Conservation (phyloP, 495 filamentous ascomycete genomes). For the Penicillium atrosanguineum region DNA sequence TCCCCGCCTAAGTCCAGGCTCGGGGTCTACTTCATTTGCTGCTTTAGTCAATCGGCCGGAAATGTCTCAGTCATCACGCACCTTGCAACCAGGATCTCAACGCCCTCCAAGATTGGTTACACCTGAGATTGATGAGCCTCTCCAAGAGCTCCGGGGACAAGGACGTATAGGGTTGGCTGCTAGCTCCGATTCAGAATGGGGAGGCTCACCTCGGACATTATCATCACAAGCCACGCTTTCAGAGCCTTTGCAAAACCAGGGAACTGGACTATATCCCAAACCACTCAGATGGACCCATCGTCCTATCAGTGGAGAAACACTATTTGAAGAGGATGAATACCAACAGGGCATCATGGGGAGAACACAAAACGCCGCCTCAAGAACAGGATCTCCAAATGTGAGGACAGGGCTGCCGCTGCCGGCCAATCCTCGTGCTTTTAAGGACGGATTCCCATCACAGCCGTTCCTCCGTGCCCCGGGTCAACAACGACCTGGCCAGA, state of each 20-base stretch:
- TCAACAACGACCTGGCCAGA: background rate
- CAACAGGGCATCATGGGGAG: constrained; percentile 4
- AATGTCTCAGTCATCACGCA: constrained; percentile 10
- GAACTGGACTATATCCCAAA: constrained; percentile 32
- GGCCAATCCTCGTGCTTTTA: constrained; percentile 38
- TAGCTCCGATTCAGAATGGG: constrained; percentile 33
- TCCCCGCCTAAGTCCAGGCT: constrained; percentile 12
- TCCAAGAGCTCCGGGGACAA: background rate
- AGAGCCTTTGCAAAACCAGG: constrained; percentile 29
- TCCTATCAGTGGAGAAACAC: constrained; percentile 32
- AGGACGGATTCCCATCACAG: constrained; percentile 24
- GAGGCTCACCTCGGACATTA: constrained; percentile 22
- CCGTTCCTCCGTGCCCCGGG: constrained; percentile 10
- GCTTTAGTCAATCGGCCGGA: constrained; percentile 1
- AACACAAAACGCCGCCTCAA: background rate
- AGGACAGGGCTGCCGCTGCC: constrained; percentile 38
- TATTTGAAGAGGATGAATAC: constrained; percentile 41
- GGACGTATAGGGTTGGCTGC: constrained; percentile 29
- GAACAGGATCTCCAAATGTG: constrained; percentile 6
- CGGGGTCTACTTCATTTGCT: constrained; percentile 9
- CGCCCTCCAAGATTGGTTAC: constrained; percentile 20
- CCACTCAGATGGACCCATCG: constrained; percentile 38
- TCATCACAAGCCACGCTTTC: constrained; percentile 37
- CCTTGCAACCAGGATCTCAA: constrained; percentile 7
- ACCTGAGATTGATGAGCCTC: background rate